Evolutionary conservation across 345 rosid species (phyloP), one percentile per base, ranked within the genome.

Genomic region (Salix dunnii): DNA sequence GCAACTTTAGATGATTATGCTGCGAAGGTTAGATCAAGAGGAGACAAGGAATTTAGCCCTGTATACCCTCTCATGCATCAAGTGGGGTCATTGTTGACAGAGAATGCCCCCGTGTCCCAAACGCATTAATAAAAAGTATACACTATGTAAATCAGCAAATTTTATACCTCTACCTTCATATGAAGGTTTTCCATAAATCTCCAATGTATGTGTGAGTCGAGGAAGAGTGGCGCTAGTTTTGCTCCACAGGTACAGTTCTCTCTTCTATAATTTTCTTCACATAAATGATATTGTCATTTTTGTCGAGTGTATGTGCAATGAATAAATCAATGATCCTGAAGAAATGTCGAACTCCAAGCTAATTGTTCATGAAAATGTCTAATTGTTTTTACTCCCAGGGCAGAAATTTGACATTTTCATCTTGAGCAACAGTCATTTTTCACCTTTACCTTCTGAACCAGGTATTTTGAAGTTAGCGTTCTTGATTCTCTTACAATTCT

Each of bases 1-100:
- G 97, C 97, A 3, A 96, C 99, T 17, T 82, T 96, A 63, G 99
- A 96, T 82, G 99, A 96, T 87, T 94, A 96, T 82, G 96, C 97
- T 38, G 82, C 79, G 2, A 89, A 84, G 72, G 89, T 96, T 35
- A 87, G 89, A 84, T 85, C 90, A 51, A 92, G 97, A 88, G 98
- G 97, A 16, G 99, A 96, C 81, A 96, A 94, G 85, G 99, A 96
- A 82, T 96, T 96, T 66, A 92, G 93, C 76, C 97, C 97, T 62
- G 98, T 94, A 13, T 96, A 96, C 82, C 96, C 97, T 66, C 91
- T 96, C 31, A 96, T 96, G 99, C 90, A 89, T 79, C 93, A 85
- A 58, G 76, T 96, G 33, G 98, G 97, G 17, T 92, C 96, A 0
- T 89, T 93, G n/a, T 82, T 90, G 78, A 84, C 83, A n/a, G 88